A percentile compares a stretch with the other conserved stretches of the same genome.
These are phyloP conservation scores for Penicillium fimorum DNA, from an alignment of 495 filamentous ascomycete genomes.

Conservation along the genomic window DNA sequence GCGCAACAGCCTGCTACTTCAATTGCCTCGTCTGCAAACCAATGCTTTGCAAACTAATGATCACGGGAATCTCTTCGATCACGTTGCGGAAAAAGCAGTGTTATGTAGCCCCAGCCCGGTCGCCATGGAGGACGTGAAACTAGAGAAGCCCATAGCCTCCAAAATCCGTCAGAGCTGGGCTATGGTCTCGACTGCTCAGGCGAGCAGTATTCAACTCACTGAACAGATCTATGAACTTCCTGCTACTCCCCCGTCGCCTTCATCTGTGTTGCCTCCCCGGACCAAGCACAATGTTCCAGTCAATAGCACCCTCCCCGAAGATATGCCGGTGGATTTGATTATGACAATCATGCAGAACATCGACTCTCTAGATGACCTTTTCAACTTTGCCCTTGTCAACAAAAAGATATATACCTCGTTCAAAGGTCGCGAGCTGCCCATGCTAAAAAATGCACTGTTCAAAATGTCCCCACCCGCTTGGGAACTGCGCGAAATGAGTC, in stretches of 20 bases:
- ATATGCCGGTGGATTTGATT: slow-evolving; percentile 50
- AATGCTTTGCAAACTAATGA: slow-evolving; percentile 36
- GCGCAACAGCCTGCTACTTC: slow-evolving; percentile 26
- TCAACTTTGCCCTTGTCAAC: slow-evolving; percentile 55
- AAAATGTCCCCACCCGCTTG: slow-evolving; percentile 62
- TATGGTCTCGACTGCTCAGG: slow-evolving; percentile 21
- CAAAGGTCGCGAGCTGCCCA: slow-evolving; percentile 56
- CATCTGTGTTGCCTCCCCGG: slow-evolving; percentile 11
- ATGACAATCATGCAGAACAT: slow-evolving; percentile 51
- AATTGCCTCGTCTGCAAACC: slow-evolving; percentile 41
- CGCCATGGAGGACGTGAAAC: slow-evolving; percentile 2
- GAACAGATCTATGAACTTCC: slow-evolving; percentile 41
- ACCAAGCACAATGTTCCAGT: background rate
- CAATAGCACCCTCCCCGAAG: slow-evolving; percentile 32
- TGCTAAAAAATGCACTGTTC: slow-evolving; percentile 55
- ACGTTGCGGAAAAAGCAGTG: background rate
- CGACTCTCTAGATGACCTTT: slow-evolving; percentile 56
- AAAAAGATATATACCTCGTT: slow-evolving; percentile 59
- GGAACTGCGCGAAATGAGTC: slow-evolving; percentile 64
- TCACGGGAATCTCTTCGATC: slow-evolving; percentile 15
- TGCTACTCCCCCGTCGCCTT: slow-evolving; percentile 32
- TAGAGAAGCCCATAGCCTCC: slow-evolving; percentile 10
- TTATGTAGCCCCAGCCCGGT: background rate
- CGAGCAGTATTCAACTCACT: slow-evolving; percentile 21
- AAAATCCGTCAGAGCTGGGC: slow-evolving; percentile 17